Conservation (phyloP, 75 land plant species). For the Pinus albicaulis region DNA sequence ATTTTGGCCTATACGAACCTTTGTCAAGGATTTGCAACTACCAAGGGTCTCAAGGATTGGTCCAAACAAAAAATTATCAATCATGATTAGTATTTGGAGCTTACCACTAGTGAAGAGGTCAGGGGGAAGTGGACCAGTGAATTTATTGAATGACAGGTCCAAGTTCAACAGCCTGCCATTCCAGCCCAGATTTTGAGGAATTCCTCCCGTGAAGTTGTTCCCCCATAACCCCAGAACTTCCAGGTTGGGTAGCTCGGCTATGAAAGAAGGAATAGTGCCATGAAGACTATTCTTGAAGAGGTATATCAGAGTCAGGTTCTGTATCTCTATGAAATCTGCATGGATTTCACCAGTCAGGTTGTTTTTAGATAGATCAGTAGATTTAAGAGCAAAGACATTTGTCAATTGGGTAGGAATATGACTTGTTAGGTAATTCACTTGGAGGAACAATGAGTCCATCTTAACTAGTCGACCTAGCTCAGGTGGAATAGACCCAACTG, state of each 20-base stretch:
- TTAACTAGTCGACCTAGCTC: constrained; percentile 49
- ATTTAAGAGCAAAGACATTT: constrained; percentile 28
- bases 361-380: constrained; percentile 67
- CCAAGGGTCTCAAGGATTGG: constrained; percentile 57
- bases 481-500: constrained; percentile 53
- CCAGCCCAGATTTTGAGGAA: constrained; percentile 53
- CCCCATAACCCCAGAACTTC: constrained; percentile 68
- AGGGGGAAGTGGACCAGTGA: constrained; percentile 55
- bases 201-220: constrained; percentile 73
- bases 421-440: constrained; percentile 50
- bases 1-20: constrained; percentile 60
- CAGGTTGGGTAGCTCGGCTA: constrained; percentile 54
- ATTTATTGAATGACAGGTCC: constrained; percentile 62
- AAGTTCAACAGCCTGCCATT: constrained; percentile 35
- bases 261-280: constrained; percentile 49
- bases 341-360: constrained; percentile 59
- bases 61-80: constrained; percentile 62
- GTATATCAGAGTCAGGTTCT: constrained; percentile 34
- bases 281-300: constrained; percentile 54
- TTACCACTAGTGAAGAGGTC: constrained; percentile 44
- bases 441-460: constrained; percentile 52
- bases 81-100: constrained; percentile 39
- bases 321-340: constrained; percentile 29
- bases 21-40: constrained; percentile 30
- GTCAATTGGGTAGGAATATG: constrained; percentile 47